Conservation (phyloP, 148 eudicot species). For the Fagopyrum tataricum region DNA sequence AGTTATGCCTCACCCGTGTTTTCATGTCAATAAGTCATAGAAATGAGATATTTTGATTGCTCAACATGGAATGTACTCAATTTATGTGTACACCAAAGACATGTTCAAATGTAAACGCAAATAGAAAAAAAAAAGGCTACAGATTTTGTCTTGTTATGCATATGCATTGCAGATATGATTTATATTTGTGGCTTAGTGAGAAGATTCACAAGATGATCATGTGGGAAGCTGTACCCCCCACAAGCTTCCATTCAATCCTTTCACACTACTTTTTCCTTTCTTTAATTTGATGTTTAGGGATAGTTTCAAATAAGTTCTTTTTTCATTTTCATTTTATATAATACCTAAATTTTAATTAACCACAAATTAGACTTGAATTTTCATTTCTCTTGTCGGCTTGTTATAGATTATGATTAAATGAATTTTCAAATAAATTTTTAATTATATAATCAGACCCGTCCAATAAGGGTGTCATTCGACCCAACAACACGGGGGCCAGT, state of each 20-base stretch:
- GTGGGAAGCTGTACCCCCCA: not conserved
- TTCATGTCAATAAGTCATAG: not conserved
- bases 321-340: no score
- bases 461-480: no score
- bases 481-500: no score
- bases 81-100: not conserved
- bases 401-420: no score
- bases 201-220: not conserved
- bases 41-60: slow-evolving; percentile 1
- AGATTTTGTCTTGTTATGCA: not conserved
- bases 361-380: no score
- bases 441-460: no score
- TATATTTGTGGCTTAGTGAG: not conserved
- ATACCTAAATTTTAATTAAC: no score
- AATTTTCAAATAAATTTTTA: no score
- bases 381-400: no score
- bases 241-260: slow-evolving; percentile 8
- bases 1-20: not conserved
- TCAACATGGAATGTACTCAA: not conserved
- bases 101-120: not conserved
- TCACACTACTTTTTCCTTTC: not conserved
- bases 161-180: not conserved
- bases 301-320: no score
- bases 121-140: not conserved
- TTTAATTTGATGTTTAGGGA: not conserved